Evolutionary conservation across 305 asterid genomes (phyloP), one percentile per base, ranked within the genome.

Genomic region (Solanum hybrid): DNA sequence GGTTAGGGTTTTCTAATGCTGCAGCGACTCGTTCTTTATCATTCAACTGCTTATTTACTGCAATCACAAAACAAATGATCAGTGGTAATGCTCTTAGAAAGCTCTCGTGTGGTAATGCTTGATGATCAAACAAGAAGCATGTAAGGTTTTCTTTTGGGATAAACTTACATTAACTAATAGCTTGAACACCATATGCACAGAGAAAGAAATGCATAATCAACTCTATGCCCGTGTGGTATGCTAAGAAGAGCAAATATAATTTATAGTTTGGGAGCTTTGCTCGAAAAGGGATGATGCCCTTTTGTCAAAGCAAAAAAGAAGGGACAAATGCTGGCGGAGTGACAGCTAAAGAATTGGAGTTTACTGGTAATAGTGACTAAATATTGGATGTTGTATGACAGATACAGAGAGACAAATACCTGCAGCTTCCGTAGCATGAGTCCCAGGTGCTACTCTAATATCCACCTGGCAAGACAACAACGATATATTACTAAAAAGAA

Each of bases 1-100:
- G 97, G 92, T 91, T 93, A 0, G 97, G 99, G 89, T 96, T 97
- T 94, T 97, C 99, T 81, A 97, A 90, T 85, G 98, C 99, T 85
- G 98, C 99, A 5, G 99, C 98, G 14, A 97, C 99, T 9, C 99
- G 93, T 92, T 97, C 99, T 91, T 97, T 97, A 91, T 97, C 99
- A 6, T 96, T 97, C 96, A 97, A 92, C 93, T 97, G 99, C 87
- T 96, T 97, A 91, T 96, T 97, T 76, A 96, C 99, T 96, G 94
- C 95, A 93, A 64, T 78, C 78, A 57, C 7, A 91, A 69, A 61
- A 64, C 6, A 31, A 85, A 20, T 20, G 1, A 85, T 85, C 88
- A 6, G 11, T 40, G 34, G 35, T 13, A 26, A 39, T 39, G 67
- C 3, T 81, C 34, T 33, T 33, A 33, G 34, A 33, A 33, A 29